A percentile compares a stretch with the other conserved stretches of the same genome.
phyloP scores from a whole-genome alignment of 2,329 filamentous ascomycete species.

The Chrysosphaeria jannelii region DNA sequence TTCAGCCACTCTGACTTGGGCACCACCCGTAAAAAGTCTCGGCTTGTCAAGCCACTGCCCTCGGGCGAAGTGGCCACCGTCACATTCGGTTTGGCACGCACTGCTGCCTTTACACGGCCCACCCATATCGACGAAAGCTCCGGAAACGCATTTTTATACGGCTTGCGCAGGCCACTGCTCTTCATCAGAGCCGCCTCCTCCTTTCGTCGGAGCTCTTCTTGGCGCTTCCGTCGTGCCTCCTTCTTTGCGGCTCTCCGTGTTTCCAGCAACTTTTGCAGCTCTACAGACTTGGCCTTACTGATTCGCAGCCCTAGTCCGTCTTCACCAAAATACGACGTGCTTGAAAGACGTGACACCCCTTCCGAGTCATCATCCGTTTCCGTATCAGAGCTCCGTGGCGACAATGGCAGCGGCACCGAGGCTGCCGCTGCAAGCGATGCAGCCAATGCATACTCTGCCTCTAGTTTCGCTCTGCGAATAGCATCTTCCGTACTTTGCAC shows the following conservation, averaged over 20 bases:
- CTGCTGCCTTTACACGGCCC: conserved; percentile 8
- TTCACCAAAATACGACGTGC: too few relatives aligned
- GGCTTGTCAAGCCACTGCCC: conserved; percentile 17
- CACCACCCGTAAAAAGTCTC: conserved; percentile 34
- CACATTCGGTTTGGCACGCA: conserved; percentile 9
- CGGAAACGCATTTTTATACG: conserved; percentile 6
- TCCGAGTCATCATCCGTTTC: conserved; percentile 3
- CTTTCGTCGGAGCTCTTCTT: conserved; percentile 5
- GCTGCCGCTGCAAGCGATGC: too few relatives aligned
- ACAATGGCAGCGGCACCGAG: conserved; percentile 2
- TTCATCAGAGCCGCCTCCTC: conserved; percentile 5
- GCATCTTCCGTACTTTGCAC: too few relatives aligned
- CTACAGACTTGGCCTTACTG: conserved; percentile 6
- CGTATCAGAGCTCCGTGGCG: conserved; percentile 3
- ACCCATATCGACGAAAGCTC: conserved; percentile 12
- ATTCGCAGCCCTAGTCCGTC: conserved; percentile 5
- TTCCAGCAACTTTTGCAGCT: conserved; percentile 5
- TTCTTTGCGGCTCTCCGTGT: conserved; percentile 4
- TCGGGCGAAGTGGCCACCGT: conserved; percentile 17
- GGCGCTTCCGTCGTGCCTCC: conserved; percentile 4
- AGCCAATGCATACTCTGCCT: too few relatives aligned
- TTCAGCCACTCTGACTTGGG: conserved; percentile 35
- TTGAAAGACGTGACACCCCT: too few relatives aligned
- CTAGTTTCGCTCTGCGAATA: too few relatives aligned
- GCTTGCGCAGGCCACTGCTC: conserved; percentile 6